Evolutionary conservation across 2,329 filamentous ascomycete genomes (phyloP).

Genomic region (Zymoseptoria tritici): DNA sequence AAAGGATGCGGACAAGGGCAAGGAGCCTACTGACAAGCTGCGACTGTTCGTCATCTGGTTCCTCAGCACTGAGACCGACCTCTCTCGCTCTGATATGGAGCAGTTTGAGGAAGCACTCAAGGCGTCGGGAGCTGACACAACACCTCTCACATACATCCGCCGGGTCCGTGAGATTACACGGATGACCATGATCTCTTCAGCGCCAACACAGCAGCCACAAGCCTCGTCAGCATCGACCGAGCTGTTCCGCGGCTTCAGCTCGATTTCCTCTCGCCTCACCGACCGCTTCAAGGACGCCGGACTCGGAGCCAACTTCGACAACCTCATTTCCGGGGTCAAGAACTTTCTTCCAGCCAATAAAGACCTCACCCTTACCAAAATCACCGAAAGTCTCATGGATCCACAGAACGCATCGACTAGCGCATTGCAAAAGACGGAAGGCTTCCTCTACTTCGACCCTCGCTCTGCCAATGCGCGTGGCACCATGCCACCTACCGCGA

Average conservation of each 20-base stretch:
- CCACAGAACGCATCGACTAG: conserved; percentile 80
- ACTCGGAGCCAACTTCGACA: conserved; percentile 80
- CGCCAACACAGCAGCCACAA: conserved; percentile 54
- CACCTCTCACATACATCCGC: conserved; percentile 75
- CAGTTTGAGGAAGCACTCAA: conserved; percentile 79
- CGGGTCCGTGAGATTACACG: conserved; percentile 89
- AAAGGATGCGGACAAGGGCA: conserved; percentile 73
- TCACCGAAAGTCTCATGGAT: conserved; percentile 97
- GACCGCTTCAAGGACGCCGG: conserved; percentile 91
- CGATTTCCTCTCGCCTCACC: conserved; percentile 82
- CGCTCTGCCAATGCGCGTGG: conserved; percentile 87
- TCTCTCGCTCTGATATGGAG: conserved; percentile 73
- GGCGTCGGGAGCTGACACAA: conserved; percentile 65
- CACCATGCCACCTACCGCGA: conserved; percentile 75
- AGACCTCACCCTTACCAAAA: conserved; percentile 93
- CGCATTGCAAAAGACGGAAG: conserved; percentile 91
- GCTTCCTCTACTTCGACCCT: conserved; percentile 95
- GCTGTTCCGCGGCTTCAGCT: conserved; percentile 87
- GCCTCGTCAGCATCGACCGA: conserved; percentile 59
- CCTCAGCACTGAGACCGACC: conserved; percentile 82
- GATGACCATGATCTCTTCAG: conserved; percentile 95
- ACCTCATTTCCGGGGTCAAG: conserved; percentile 90
- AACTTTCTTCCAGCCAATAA: conserved; percentile 96
- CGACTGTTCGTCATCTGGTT: conserved; percentile 96
- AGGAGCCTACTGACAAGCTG: conserved; percentile 78